phyloP scores from a whole-genome alignment of 345 rosid genomes.

The Clarkia xantiana region DNA sequence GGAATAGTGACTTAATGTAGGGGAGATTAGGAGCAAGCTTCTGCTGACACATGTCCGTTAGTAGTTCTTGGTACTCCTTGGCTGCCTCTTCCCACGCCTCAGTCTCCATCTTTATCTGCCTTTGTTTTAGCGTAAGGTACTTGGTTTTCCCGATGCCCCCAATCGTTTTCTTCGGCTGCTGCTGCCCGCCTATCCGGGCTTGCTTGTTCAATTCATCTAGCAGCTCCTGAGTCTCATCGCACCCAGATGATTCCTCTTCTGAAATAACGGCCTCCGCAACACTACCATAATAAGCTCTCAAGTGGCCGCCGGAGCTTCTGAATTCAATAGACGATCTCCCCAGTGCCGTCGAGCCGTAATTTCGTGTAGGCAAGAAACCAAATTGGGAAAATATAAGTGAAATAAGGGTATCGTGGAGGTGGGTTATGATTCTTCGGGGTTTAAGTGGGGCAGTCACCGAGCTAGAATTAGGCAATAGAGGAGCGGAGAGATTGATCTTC shows the following conservation, averaged over 20 bases:
- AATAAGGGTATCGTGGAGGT: neutral
- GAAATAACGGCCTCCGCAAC: slow-evolving; percentile 53
- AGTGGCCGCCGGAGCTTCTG: slow-evolving; percentile 3
- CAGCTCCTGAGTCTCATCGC: slow-evolving; percentile 53
- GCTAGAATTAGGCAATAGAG: slow-evolving; percentile 5
- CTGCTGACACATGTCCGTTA: slow-evolving; percentile 86
- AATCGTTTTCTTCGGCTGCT: slow-evolving; percentile 34
- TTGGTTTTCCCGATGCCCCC: slow-evolving; percentile 46
- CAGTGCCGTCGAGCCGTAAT: slow-evolving; percentile 8
- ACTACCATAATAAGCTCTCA: slow-evolving; percentile 31
- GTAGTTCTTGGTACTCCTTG: slow-evolving; percentile 65
- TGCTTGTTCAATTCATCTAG: slow-evolving; percentile 28
- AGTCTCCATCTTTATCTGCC: slow-evolving; percentile 78
- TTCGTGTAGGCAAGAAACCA: slow-evolving; percentile 6
- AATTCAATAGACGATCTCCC: slow-evolving; percentile 7
- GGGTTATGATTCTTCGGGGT: slow-evolving; percentile 8
- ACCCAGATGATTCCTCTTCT: slow-evolving; percentile 53
- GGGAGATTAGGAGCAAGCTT: slow-evolving; percentile 95
- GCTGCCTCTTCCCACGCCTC: slow-evolving; percentile 93
- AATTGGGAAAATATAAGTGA: slow-evolving; percentile 12
- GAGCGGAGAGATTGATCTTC: slow-evolving; percentile 15
- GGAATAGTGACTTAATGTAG: slow-evolving; percentile 66
- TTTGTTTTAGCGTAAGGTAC: slow-evolving; percentile 32
- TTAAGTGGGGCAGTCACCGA: slow-evolving; percentile 2
- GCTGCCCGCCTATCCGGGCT: slow-evolving; percentile 10